These are phyloP conservation scores for Hortaea sp. DNA, from an alignment of 2,329 filamentous ascomycete species.

Conservation along the genomic window DNA sequence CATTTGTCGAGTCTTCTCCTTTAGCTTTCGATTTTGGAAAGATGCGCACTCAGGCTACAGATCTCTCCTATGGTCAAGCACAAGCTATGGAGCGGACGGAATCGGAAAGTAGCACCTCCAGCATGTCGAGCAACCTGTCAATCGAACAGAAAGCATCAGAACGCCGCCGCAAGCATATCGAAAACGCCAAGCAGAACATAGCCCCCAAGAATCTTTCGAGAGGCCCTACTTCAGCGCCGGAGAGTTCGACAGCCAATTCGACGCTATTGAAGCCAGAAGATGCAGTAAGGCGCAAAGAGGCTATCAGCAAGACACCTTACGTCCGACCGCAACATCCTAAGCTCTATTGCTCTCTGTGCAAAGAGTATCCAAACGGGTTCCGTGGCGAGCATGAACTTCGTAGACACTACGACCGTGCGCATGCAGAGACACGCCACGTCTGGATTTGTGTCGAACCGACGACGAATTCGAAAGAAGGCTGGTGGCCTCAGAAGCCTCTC, in stretches of 20 bases:
- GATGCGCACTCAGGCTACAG: slow-evolving; percentile 9
- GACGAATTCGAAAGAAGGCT: slow-evolving; percentile 9
- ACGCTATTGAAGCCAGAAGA: slow-evolving; percentile 15
- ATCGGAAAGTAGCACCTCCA: slow-evolving; percentile 14
- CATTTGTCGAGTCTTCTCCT: slow-evolving; percentile 9
- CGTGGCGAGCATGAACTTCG: slow-evolving; percentile 69
- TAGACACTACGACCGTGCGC: slow-evolving; percentile 51
- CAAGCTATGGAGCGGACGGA: slow-evolving; percentile 15
- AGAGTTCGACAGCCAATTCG: background rate
- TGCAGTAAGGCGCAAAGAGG: slow-evolving; percentile 10
- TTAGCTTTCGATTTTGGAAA: slow-evolving; percentile 8
- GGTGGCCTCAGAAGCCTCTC: slow-evolving; percentile 50
- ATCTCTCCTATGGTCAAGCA: slow-evolving; percentile 2
- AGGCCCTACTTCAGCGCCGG: slow-evolving; percentile 3
- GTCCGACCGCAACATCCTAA: slow-evolving; percentile 60
- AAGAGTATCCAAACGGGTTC: slow-evolving; percentile 66
- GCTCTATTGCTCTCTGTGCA: slow-evolving; percentile 60
- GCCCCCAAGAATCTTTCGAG: slow-evolving; percentile 15
- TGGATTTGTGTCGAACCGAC: slow-evolving; percentile 55
- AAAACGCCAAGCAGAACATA: slow-evolving; percentile 18
- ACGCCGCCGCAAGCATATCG: slow-evolving; percentile 21
- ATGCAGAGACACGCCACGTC: slow-evolving; percentile 49
- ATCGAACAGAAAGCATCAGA: slow-evolving; percentile 14
- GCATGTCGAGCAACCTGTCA: slow-evolving; percentile 5
- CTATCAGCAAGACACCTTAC: slow-evolving; percentile 44